Percentiles rank a stretch among this genome's conserved stretches.
Evolutionary conservation across 306 rosid genomes (phyloP).

Genomic region (Luffa acutangula): DNA sequence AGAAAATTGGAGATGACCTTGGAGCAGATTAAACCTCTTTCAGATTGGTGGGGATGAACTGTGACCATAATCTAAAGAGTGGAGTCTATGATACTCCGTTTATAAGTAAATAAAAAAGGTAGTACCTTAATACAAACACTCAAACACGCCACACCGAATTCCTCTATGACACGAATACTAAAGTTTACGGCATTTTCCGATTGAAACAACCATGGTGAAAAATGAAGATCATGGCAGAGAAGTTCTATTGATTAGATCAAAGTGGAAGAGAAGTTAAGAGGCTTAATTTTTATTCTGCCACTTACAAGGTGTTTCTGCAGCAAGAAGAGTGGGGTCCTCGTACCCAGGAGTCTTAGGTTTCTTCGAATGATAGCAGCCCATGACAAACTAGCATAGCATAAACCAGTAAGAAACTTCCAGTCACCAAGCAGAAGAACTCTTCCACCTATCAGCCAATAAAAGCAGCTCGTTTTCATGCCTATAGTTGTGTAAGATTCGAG

Average conservation of each 20-base stretch:
- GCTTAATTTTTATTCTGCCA: not conserved
- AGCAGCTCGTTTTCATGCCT: not conserved
- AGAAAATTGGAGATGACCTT: not conserved
- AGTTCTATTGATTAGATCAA: not conserved
- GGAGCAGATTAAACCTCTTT: not conserved
- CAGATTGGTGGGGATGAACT: not conserved
- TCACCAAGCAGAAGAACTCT: not conserved
- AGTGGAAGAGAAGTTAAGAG: not conserved
- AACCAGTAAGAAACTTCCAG: not conserved
- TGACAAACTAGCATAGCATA: slow-evolving; percentile 23
- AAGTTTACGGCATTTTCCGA: not conserved
- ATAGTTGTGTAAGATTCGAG: not conserved
- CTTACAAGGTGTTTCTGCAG: slow-evolving; percentile 94
- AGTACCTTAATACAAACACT: not conserved
- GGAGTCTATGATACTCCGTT: not conserved
- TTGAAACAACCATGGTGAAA: not conserved
- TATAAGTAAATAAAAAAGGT: not conserved
- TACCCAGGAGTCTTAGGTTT: slow-evolving; percentile 31
- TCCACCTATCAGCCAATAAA: not conserved
- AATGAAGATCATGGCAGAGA: not conserved
- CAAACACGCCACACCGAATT: not conserved
- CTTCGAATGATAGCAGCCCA: slow-evolving; percentile 75
- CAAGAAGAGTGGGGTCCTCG: slow-evolving; percentile 64
- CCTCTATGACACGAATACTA: not conserved
- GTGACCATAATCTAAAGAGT: not conserved